Evolutionary conservation across 192 early-diverging fungal species (phyloP).

Genomic region (Pecoramyces ruminantium): DNA sequence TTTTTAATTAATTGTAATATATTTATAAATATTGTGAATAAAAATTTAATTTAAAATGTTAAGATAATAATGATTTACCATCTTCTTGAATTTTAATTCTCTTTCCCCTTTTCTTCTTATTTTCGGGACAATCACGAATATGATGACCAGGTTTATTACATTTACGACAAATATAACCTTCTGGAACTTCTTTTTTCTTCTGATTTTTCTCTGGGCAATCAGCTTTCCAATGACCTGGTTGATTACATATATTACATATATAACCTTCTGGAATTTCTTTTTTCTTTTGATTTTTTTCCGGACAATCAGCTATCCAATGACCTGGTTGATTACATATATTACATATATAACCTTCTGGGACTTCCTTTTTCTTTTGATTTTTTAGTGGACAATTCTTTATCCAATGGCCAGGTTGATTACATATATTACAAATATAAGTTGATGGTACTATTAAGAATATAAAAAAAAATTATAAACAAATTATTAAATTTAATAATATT

Average conservation of each 20-base stretch:
- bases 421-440: slow-evolving; percentile 27
- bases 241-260: slow-evolving; percentile 25
- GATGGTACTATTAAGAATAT: slow-evolving; percentile 13
- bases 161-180: slow-evolving; percentile 29
- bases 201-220: slow-evolving; percentile 18
- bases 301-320: slow-evolving; percentile 32
- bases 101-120: slow-evolving; percentile 1
- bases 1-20: no score
- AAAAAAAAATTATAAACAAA: no score
- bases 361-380: neutral
- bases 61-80: no score
- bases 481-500: no score
- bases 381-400: slow-evolving; percentile 22
- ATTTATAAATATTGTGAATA: no score
- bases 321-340: slow-evolving; percentile 30
- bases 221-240: slow-evolving; percentile 31
- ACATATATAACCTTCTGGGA: slow-evolving; percentile 19
- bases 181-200: slow-evolving; percentile 10
- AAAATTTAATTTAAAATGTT: no score
- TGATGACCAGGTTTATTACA: slow-evolving; percentile 32
- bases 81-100: neutral
- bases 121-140: slow-evolving; percentile 23
- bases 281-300: slow-evolving; percentile 3
- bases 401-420: slow-evolving; percentile 19
- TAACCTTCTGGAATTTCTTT: slow-evolving; percentile 11